Conservation (phyloP, 2,329 filamentous ascomycete genomes). For the Penicillium brasilianum region DNA sequence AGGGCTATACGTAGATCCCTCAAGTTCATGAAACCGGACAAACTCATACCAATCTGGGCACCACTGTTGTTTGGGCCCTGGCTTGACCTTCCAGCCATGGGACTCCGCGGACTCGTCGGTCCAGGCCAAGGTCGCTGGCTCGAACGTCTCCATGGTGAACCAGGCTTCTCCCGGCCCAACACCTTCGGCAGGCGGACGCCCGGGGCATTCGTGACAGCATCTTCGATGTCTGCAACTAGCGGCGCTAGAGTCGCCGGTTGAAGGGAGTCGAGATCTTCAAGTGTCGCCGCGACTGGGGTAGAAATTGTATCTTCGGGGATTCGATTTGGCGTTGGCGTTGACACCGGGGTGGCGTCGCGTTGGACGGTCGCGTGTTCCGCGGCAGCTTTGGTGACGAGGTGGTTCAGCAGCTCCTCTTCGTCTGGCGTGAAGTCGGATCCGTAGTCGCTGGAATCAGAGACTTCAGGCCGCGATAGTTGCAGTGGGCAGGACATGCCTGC, state of each 20-base stretch:
- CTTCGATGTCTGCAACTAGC: conserved; percentile 49
- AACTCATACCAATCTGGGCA: conserved; percentile 40
- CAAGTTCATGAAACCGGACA: neutral
- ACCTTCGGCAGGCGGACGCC: conserved; percentile 48
- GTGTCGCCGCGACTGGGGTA: conserved; percentile 18
- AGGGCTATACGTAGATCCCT: conserved; percentile 50
- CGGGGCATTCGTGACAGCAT: conserved; percentile 47
- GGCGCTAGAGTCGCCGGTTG: conserved; percentile 24
- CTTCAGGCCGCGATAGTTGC: conserved; percentile 27
- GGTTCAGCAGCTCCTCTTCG: conserved; percentile 60
- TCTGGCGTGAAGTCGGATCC: conserved; percentile 66
- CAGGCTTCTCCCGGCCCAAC: conserved; percentile 46
- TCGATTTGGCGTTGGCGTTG: conserved; percentile 30
- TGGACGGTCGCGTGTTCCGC: conserved; percentile 35
- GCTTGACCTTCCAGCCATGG: conserved; percentile 34
- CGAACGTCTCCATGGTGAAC: conserved; percentile 34
- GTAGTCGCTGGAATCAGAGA: conserved; percentile 59
- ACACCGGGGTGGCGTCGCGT: conserved; percentile 18
- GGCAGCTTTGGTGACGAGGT: conserved; percentile 55
- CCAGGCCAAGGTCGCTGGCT: conserved; percentile 28
- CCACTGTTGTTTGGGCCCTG: conserved; percentile 33
- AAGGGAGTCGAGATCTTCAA: conserved; percentile 25
- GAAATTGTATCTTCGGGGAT: conserved; percentile 8
- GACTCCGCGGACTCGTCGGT: conserved; percentile 16
- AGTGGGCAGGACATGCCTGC: conserved; percentile 43